A percentile compares a stretch with the other conserved stretches of the same genome.
phyloP scores from a whole-genome alignment of 2,329 filamentous ascomycete species.

The Blastomyces parvus region DNA sequence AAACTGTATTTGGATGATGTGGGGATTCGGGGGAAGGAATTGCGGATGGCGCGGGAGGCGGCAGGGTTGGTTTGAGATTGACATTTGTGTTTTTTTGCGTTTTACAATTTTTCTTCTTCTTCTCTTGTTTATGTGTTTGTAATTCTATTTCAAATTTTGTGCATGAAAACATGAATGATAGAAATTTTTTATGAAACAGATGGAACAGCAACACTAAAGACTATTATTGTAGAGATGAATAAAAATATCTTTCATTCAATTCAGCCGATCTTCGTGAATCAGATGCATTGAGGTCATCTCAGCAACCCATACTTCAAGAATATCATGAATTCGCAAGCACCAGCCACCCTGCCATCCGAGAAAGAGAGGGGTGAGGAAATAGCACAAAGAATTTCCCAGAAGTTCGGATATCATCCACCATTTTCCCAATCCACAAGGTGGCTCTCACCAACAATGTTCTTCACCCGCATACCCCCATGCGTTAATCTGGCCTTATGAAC shows the following conservation, averaged over 20 bases:
- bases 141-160: too few relatives aligned
- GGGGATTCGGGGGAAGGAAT: conserved; percentile 58
- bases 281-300: conserved; percentile 19
- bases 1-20: conserved; percentile 63
- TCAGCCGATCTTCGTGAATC: too few relatives aligned
- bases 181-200: too few relatives aligned
- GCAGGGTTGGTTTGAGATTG: conserved; percentile 20
- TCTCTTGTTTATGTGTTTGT: too few relatives aligned
- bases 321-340: too few relatives aligned
- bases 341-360: too few relatives aligned
- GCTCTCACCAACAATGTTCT: conserved; percentile 23
- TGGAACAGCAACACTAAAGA: too few relatives aligned
- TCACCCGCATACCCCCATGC: conserved; percentile 24
- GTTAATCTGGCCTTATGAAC: conserved; percentile 24
- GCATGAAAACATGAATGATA: too few relatives aligned
- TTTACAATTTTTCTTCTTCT: background rate
- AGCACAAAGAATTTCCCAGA: conserved; percentile 24
- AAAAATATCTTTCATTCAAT: too few relatives aligned
- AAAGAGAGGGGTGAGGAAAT: conserved; percentile 15
- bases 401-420: conserved; percentile 23
- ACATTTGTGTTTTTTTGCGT: background rate
- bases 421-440: conserved; percentile 22
- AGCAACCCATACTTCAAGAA: conserved; percentile 22
- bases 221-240: too few relatives aligned
- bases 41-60: conserved; percentile 63